Base-by-base conservation (phyloP, 2,329 filamentous ascomycete genomes). In the Colletotrichum orchidophilum region DNA sequence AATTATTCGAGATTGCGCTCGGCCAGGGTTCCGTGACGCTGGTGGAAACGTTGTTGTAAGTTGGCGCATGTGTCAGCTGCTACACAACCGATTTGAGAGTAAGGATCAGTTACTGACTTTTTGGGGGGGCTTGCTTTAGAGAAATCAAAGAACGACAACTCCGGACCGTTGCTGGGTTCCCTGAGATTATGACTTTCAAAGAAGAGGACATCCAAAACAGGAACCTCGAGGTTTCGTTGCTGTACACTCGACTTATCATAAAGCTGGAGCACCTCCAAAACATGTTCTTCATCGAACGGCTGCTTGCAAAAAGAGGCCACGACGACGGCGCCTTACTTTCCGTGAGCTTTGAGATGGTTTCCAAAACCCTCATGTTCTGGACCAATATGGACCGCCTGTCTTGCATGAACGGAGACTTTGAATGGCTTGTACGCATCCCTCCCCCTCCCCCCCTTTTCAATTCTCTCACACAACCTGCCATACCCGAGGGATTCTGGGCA, bases 201-300 rank as follows among this genome's bases (percentile, higher is more conserved):
- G 76, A 82, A 0, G 76, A 80, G 6, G 80, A 84, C 3, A 63
- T 87, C 1, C 78, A 81, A 12, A 75, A 81, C 8, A 75, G 75
- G 0, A 75, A 78, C 1, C 49, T 78, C 1, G 73, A 80, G 5
- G 70, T 80, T 0, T 73, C 78, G 0, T 75, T 77, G 0, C 71
- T 87, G 0, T 86, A 86, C 62, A 80, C 81, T 5, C 80, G 85
- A 2, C 81, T 87, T 15, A 76, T 90, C 1, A 77, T 87, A 1
- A 81, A 82, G 2, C 80, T 89, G 2, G 83, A 86, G 26, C 84
- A 88, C 55, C 77, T 90, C 0, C 86, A 90, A 52, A 90, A 90
- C 49, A 80, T 88, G 3, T 90, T 92, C 68, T 84, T 91, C 11
- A 79, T 90, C 6, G 87, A 91, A 66, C 82, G 90, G 18, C 82